Evolutionary conservation across 2,329 filamentous ascomycete genomes (phyloP).

Genomic region (Cladophialophora bantiana): DNA sequence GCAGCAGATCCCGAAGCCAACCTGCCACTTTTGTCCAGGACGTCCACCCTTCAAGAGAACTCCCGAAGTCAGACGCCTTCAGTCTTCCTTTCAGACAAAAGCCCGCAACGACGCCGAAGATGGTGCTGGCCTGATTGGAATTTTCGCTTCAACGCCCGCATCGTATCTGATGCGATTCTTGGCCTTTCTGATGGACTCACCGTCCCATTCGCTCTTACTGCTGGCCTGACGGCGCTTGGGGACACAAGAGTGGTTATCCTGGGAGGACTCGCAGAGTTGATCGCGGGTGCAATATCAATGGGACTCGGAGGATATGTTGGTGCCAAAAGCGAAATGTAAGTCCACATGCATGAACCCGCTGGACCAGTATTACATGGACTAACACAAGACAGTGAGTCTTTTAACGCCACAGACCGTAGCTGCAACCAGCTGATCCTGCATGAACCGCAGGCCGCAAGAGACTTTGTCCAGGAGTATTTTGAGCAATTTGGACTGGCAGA

Average conservation of each 20-base stretch:
- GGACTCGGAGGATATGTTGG: conserved; percentile 77
- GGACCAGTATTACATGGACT: not conserved
- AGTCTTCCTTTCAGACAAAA: conserved; percentile 27
- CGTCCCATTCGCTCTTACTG: conserved; percentile 79
- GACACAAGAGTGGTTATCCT: conserved; percentile 72
- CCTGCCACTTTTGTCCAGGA: conserved; percentile 31
- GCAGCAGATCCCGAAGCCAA: conserved; percentile 34
- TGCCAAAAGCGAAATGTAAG: conserved; percentile 57
- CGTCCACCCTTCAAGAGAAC: conserved; percentile 27
- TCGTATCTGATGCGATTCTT: conserved; percentile 67
- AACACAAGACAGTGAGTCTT: conserved; percentile 33
- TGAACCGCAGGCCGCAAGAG: conserved; percentile 55
- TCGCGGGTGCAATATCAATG: conserved; percentile 79
- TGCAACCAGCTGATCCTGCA: conserved; percentile 48
- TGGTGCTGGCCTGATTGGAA: conserved; percentile 25
- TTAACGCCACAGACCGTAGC: conserved; percentile 31
- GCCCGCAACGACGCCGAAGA: conserved; percentile 9
- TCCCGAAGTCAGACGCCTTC: conserved; percentile 5
- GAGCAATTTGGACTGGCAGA: conserved; percentile 59
- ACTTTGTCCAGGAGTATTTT: conserved; percentile 55
- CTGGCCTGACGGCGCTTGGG: conserved; percentile 69
- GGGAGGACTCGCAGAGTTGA: conserved; percentile 76
- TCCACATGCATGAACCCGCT: conserved; percentile 5
- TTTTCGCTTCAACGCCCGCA: conserved; percentile 28
- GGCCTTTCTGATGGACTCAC: conserved; percentile 81